Evolutionary conservation across 768 basidiomycete species (phyloP), one percentile per base, ranked within the genome.

Genomic region (Amyloporia xantha): DNA sequence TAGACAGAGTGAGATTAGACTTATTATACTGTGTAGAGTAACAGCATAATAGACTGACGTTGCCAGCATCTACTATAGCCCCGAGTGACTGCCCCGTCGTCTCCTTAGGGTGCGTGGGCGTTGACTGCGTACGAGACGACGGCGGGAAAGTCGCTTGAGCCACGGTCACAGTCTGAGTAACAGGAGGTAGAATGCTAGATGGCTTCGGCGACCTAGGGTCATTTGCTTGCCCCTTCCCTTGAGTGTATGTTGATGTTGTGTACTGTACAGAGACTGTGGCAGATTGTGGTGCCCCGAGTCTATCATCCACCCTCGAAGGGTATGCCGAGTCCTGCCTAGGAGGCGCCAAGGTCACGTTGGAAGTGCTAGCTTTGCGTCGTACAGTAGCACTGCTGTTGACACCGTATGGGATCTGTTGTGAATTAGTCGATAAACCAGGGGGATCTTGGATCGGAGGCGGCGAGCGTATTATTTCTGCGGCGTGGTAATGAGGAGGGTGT

Each of bases 181-280:
- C n/a, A n/a, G n/a, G n/a, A 19, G 44, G 44, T 12, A 20, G n/a
- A 19, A 45, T 10, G 4, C 10, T 28, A 19, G 44, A 36, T 5
- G 56, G 47, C 25, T 57, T 57, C 19, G 53, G 51, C 6, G 53
- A 57, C 12, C 55, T 49, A 13, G 50, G 49, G 28, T 57, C 56
- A 20, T n/a, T 12, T 12, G 33, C 4, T 2, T 5, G 3, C 2
- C 28, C 44, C 17, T 45, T 45, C 12, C 19, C 30, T 5, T n/a
- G n/a, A 17, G 44, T 27, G 21, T 21, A 33, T 4, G 44, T 36
- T 5, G 42, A 43, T 25, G 42, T 26, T 24, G 27, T 17, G 25
- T 45, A 45, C 20, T 45, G 44, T 9, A 45, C 44, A 5, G 44
- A 45, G 12, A 45, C 12, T 4, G 27, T 30, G 24, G 26, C 26